Evolutionary conservation across 495 filamentous ascomycete genomes (phyloP), one percentile per base, ranked within the genome.

Genomic region (Durotheca rogersii): DNA sequence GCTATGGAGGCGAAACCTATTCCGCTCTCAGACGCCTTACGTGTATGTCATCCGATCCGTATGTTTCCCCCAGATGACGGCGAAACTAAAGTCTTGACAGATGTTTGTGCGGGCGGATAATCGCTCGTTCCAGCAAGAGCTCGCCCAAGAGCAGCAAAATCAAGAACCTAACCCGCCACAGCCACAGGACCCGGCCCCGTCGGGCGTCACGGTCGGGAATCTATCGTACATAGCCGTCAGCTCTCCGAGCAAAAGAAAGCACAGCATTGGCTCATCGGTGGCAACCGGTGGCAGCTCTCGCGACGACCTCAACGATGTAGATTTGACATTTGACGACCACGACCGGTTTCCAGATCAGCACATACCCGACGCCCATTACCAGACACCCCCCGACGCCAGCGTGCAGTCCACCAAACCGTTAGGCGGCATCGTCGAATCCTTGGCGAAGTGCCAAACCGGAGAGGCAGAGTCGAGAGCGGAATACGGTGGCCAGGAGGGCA

Each of bases 61-160:
- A n/a, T n/a, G n/a, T 27, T 48, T 41, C 18, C 6, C 19, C 2
- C 15, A 6, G 18, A 4, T 16, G 16, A 27, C 21, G 7, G 9
- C 14, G 5, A 50, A 32, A 29, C 48, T 42, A 51, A 58, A 14
- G 3, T 37, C 4, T 45, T 25, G 10, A 3, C 35, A 64, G 61
- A 57, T 63, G 35, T 78, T 78, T 50, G 62, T 74, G 18, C 62
- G 57, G 33, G 60, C 65, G 41, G 74, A 78, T 38, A 78, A 76
- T 37, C 64, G 65, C 6, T 61, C 61, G 11, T 75, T 76, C 45
- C 67, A 67, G 31, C 62, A 72, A 35, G 73, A 78, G 51, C 54
- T 74, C 7, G 41, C 52, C 7, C 60, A 72, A 10, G 47, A 58
- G 19, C 34, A 45, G 12, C 42, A 38, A 30, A 27, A 27, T 9